Evolutionary conservation across 148 eudicot genomes (phyloP).

Genomic region (Selenicereus undatus): DNA sequence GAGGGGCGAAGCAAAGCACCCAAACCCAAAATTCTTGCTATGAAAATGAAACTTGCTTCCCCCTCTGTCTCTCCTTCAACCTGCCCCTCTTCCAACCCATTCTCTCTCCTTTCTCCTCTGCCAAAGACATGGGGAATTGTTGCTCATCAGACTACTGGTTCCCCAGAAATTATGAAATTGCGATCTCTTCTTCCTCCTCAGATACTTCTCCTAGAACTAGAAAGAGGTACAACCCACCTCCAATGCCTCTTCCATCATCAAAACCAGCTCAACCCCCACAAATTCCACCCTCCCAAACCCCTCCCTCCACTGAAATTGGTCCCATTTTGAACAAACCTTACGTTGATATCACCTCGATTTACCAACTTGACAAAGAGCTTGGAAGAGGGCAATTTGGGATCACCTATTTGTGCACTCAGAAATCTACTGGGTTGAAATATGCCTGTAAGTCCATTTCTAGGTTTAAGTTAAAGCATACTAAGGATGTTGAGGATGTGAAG

Average conservation of each 20-base stretch:
- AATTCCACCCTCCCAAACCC: background rate
- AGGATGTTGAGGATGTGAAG: slow-evolving; percentile 60
- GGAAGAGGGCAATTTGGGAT: slow-evolving; percentile 90
- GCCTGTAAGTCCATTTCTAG: slow-evolving; percentile 81
- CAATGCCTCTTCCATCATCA: slow-evolving; percentile 15
- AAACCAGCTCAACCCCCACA: background rate
- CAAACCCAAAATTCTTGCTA: slow-evolving; percentile 12
- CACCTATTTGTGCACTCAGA: slow-evolving; percentile 64
- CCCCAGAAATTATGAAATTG: slow-evolving; percentile 34
- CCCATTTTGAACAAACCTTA: slow-evolving; percentile 50
- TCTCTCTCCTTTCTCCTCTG: background rate
- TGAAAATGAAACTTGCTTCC: slow-evolving; percentile 13
- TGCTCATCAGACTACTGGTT: slow-evolving; percentile 19
- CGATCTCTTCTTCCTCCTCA: slow-evolving; percentile 36
- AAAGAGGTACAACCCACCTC: slow-evolving; percentile 21
- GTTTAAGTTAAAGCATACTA: slow-evolving; percentile 43
- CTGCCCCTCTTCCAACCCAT: background rate
- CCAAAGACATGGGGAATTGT: slow-evolving; percentile 29
- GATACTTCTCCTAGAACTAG: slow-evolving; percentile 17
- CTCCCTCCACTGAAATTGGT: background rate
- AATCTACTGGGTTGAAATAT: slow-evolving; percentile 42
- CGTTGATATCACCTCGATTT: slow-evolving; percentile 44
- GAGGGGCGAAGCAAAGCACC: slow-evolving; percentile 33
- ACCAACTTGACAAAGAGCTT: slow-evolving; percentile 54
- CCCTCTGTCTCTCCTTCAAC: background rate